A percentile compares a stretch with the other conserved stretches of the same genome.
phyloP scores from a whole-genome alignment of 2,329 filamentous ascomycete species.

The Arthrobotrys megalospora region DNA sequence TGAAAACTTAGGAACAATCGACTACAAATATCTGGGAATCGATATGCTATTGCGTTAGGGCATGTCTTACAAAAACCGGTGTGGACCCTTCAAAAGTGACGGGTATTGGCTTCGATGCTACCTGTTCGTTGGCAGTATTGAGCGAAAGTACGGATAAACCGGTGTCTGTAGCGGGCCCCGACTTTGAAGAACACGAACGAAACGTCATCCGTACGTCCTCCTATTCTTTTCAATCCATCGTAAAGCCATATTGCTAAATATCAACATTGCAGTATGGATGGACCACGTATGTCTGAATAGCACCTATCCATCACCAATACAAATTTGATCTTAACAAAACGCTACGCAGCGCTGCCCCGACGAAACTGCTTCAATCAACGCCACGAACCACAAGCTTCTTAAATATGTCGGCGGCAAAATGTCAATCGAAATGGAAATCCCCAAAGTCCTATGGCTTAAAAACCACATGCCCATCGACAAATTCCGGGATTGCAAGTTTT shows the following conservation, averaged over 20 bases:
- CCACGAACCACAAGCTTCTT: conserved; percentile 89
- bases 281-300: conserved; percentile 72
- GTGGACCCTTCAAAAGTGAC: conserved; percentile 82
- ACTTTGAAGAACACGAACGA: conserved; percentile 87
- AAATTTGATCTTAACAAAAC: conserved; percentile 1
- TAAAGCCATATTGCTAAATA: not conserved
- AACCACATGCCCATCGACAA: conserved; percentile 95
- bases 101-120: conserved; percentile 97
- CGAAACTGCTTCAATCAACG: conserved; percentile 94
- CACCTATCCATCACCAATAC: not conserved
- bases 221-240: not conserved
- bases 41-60: conserved; percentile 89
- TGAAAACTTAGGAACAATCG: conserved; percentile 83
- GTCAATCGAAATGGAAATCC: conserved; percentile 99
- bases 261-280: conserved; percentile 77
- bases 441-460: conserved; percentile 98
- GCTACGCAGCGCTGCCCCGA: conserved; percentile 80
- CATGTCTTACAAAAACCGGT: conserved; percentile 84
- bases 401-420: conserved; percentile 97
- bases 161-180: conserved; percentile 87
- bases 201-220: conserved; percentile 79
- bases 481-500: conserved; percentile 95
- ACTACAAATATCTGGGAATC: conserved; percentile 96
- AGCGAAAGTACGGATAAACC: conserved; percentile 90
- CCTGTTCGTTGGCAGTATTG: conserved; percentile 96